A percentile compares a stretch with the other conserved stretches of the same genome.
Evolutionary conservation across 2,329 filamentous ascomycete species (phyloP).

Genomic region (Alternaria solani): DNA sequence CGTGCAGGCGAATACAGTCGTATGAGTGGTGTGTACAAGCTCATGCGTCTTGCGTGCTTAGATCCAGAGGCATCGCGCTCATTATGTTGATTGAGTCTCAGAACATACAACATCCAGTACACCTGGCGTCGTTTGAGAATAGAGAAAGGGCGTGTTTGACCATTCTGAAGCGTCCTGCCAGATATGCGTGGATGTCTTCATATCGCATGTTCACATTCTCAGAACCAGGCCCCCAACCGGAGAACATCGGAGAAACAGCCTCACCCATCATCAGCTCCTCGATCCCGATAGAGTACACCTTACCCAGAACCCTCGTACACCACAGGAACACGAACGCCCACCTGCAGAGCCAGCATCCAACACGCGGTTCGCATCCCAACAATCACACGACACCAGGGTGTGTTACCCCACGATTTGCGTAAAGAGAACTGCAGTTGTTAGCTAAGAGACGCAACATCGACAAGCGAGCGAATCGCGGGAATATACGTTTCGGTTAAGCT

Average conservation of each 20-base stretch:
- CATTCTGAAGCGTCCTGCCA: not conserved
- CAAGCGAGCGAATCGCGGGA: constrained; percentile 16
- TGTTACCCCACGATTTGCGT: constrained; percentile 31
- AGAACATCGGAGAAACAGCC: constrained; percentile 15
- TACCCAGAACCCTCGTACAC: not conserved
- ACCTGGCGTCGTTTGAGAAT: fast-evolving
- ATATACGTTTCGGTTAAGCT: not conserved
- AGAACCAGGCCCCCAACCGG: constrained; percentile 8
- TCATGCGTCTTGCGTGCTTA: not conserved
- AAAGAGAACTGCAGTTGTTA: constrained; percentile 21
- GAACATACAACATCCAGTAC: not conserved
- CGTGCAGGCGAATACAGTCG: not conserved
- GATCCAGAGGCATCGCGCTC: no score
- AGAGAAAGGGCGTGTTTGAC: not conserved
- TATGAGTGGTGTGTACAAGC: not conserved
- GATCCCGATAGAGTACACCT: not conserved
- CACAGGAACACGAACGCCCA: constrained; percentile 6
- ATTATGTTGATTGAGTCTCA: not conserved
- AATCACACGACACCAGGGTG: constrained; percentile 18
- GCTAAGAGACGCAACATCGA: constrained; percentile 11
- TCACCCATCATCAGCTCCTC: not conserved
- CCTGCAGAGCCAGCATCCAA: constrained; percentile 4
- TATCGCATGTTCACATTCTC: not conserved
- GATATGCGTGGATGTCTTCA: not conserved
- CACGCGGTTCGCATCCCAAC: not conserved